Percentiles rank a stretch among this genome's conserved stretches.
Evolutionary conservation across 2,329 filamentous ascomycete species (phyloP).

Genomic region (Hypoxylon sp.): DNA sequence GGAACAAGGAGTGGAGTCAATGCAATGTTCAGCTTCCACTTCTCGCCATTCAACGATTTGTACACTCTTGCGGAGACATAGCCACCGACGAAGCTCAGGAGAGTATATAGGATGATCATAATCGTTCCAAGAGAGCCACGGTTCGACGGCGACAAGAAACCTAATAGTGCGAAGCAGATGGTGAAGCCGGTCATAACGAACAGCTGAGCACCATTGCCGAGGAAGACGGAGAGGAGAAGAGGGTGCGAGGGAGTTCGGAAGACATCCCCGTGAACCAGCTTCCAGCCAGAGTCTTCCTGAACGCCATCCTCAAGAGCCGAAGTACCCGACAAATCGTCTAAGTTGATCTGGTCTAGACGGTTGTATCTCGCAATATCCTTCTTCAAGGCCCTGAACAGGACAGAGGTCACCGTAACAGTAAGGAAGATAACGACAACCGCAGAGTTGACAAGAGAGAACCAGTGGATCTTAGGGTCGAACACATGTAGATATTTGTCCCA

Average conservation of each 20-base stretch:
- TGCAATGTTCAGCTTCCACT: constrained; percentile 94
- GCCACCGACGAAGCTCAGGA: constrained; percentile 92
- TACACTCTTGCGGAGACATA: constrained; percentile 93
- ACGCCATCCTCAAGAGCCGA: constrained; percentile 89
- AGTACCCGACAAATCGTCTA: constrained; percentile 89
- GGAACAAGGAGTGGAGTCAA: constrained; percentile 90
- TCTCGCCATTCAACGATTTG: constrained; percentile 91
- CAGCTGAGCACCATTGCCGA: constrained; percentile 94
- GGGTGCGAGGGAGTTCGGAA: constrained; percentile 90
- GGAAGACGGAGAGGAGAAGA: constrained; percentile 85
- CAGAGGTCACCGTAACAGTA: constrained; percentile 91
- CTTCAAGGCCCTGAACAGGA: constrained; percentile 86
- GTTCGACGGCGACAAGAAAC: constrained; percentile 95
- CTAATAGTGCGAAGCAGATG: constrained; percentile 91
- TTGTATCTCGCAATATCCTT: constrained; percentile 99
- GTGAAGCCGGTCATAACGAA: constrained; percentile 98
- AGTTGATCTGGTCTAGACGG: constrained; percentile 88
- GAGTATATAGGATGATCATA: constrained; percentile 91
- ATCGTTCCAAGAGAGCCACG: constrained; percentile 94
- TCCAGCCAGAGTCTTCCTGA: constrained; percentile 98
- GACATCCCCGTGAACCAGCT: constrained; percentile 96
- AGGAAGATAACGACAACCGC: constrained; percentile 95
- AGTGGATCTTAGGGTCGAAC: constrained; percentile 97
- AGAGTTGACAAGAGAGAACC: constrained; percentile 98
- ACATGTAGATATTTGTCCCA: constrained; percentile 99